Conservation (phyloP, 176 grass and related monocot genomes). For the Stipa capillata region DNA sequence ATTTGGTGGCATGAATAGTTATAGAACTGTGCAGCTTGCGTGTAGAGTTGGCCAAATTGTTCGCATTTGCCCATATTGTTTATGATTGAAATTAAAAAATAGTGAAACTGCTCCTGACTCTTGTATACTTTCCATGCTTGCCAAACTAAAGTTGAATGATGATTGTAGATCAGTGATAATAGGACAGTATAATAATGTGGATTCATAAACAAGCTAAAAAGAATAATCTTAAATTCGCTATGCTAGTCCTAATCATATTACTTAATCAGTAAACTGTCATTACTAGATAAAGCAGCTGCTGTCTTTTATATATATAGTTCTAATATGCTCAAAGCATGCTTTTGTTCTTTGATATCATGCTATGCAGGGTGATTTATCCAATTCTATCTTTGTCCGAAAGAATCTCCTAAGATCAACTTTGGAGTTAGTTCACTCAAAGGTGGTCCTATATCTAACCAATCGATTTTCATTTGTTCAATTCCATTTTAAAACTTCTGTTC, state of each 20-base stretch:
- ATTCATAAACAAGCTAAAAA: neutral
- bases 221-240: neutral
- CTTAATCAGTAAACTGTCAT: neutral
- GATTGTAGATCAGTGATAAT: neutral
- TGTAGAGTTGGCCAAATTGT: neutral
- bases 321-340: neutral
- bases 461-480: neutral
- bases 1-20: neutral
- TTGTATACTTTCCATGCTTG: neutral
- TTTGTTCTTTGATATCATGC: conserved; percentile 19
- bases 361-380: conserved; percentile 65
- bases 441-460: conserved; percentile 7
- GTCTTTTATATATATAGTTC: neutral
- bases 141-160: neutral
- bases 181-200: neutral
- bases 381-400: conserved; percentile 65
- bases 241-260: neutral
- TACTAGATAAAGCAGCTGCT: neutral
- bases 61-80: neutral
- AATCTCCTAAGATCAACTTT: conserved; percentile 70
- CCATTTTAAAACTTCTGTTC: conserved; percentile 1
- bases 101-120: neutral
- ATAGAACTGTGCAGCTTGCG: neutral
- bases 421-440: conserved; percentile 67
- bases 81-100: neutral